These are phyloP conservation scores for Phaeoacremonium minimum DNA, from an alignment of 2,329 filamentous ascomycete genomes.

Conservation along the genomic window DNA sequence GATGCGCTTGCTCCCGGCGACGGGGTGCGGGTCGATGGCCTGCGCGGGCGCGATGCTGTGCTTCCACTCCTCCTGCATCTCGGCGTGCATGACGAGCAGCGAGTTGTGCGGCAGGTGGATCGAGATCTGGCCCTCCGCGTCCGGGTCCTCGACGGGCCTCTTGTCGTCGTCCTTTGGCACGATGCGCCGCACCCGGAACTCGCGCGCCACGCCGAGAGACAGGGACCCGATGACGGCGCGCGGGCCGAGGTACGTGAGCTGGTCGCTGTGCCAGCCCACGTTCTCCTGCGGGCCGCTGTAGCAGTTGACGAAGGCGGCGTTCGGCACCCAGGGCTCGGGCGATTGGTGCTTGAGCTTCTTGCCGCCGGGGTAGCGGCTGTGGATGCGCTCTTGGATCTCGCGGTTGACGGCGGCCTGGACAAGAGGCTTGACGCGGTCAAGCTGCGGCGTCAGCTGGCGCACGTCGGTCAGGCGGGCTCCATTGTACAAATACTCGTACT, in stretches of 20 bases:
- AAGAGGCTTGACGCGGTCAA: constrained; percentile 62
- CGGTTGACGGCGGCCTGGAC: constrained; percentile 74
- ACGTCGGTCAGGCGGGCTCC: constrained; percentile 73
- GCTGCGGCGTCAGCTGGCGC: constrained; percentile 68
- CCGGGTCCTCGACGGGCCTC: constrained; percentile 39
- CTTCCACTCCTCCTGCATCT: constrained; percentile 98
- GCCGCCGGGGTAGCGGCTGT: constrained; percentile 60
- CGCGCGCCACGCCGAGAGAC: constrained; percentile 85
- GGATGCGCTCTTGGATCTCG: constrained; percentile 70
- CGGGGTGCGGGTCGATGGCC: constrained; percentile 78
- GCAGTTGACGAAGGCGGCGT: constrained; percentile 92
- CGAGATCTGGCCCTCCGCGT: constrained; percentile 76
- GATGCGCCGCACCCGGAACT: constrained; percentile 82
- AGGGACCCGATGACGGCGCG: constrained; percentile 84
- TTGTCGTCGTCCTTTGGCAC: constrained; percentile 51
- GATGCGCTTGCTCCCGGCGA: constrained; percentile 76
- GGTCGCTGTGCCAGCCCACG: constrained; percentile 90
- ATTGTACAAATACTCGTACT: constrained; percentile 81
- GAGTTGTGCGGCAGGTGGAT: constrained; percentile 95
- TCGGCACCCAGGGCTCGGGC: constrained; percentile 70
- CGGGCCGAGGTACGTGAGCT: constrained; percentile 89
- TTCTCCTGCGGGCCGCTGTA: constrained; percentile 78
- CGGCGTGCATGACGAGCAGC: constrained; percentile 90
- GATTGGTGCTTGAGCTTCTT: constrained; percentile 77
- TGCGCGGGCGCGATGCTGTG: constrained; percentile 74